phyloP scores from a whole-genome alignment of 345 rosid species.

The Mangifera indica region DNA sequence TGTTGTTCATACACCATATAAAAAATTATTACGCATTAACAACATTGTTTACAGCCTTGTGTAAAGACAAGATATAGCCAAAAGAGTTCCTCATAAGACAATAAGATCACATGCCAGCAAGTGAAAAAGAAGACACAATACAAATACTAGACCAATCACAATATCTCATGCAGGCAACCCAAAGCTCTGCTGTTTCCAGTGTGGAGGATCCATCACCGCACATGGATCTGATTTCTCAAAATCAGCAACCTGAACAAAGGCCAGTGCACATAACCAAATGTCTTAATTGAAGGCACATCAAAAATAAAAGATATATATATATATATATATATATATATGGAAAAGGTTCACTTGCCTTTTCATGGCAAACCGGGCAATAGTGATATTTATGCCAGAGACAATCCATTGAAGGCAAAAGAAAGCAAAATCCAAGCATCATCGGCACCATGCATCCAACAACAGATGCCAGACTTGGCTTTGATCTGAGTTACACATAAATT shows the following conservation, averaged over 20 bases:
- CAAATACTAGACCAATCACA: constrained; percentile 19
- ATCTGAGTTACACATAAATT: constrained; percentile 43
- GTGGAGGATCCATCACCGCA: constrained; percentile 74
- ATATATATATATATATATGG: too few relatives aligned
- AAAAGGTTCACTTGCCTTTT: constrained; percentile 43
- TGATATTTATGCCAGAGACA: constrained; percentile 99
- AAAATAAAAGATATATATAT: neutral
- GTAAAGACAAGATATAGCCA: neutral
- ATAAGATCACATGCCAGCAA: neutral
- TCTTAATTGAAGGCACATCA: neutral
- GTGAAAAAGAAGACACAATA: neutral
- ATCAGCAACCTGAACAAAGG: constrained; percentile 64
- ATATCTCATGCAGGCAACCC: constrained; percentile 64
- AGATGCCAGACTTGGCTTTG: constrained; percentile 89
- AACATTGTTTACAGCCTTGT: constrained; percentile 2
- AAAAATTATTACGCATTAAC: neutral
- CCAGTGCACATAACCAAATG: constrained; percentile 15
- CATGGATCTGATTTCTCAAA: constrained; percentile 88
- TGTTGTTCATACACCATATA: neutral
- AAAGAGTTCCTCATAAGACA: neutral
- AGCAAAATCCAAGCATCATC: constrained; percentile 82
- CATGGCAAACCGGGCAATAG: constrained; percentile 75
- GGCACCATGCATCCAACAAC: constrained; percentile 97
- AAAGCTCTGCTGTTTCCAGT: constrained; percentile 73
- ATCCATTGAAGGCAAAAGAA: constrained; percentile 92